Conservation (phyloP, 2,329 filamentous ascomycete species). For the Colletotrichum tamarilloi region DNA sequence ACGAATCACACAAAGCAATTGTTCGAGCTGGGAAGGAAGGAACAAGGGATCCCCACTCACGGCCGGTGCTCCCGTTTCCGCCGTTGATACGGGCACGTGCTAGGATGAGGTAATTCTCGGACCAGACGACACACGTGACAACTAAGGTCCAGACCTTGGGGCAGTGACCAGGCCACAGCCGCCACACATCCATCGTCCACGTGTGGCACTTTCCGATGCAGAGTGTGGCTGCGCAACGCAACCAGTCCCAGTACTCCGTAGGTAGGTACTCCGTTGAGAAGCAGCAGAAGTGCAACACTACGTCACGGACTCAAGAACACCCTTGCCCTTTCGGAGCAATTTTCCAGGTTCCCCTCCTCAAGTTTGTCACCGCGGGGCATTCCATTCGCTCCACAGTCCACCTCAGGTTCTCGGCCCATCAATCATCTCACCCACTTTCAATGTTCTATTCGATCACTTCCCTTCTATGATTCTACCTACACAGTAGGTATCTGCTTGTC, state of each 20-base stretch:
- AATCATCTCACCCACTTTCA: not conserved
- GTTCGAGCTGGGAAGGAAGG: not conserved
- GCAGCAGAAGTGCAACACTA: not conserved
- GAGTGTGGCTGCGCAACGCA: slow-evolving; percentile 15
- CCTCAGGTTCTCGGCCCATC: not conserved
- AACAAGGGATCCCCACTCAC: not conserved
- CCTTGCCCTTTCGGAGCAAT: not conserved
- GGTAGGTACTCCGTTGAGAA: too few species aligned
- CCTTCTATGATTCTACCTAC: not conserved
- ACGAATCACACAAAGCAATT: not conserved
- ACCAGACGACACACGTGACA: not conserved
- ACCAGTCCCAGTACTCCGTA: not conserved
- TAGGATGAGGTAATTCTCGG: not conserved
- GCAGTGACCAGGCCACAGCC: too few species aligned
- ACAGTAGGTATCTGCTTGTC: not conserved
- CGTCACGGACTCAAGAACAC: slow-evolving; percentile 10
- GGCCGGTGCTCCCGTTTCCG: not conserved
- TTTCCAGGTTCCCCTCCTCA: not conserved
- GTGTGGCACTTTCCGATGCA: not conserved
- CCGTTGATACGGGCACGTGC: not conserved
- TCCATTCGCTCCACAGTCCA: not conserved
- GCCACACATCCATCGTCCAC: not conserved
- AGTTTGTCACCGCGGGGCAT: not conserved
- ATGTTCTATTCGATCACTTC: not conserved
- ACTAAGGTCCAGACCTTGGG: not conserved